A percentile compares a stretch with the other conserved stretches of the same genome.
Evolutionary conservation across 345 rosid species (phyloP).

Genomic region (Moringa oleifera): DNA sequence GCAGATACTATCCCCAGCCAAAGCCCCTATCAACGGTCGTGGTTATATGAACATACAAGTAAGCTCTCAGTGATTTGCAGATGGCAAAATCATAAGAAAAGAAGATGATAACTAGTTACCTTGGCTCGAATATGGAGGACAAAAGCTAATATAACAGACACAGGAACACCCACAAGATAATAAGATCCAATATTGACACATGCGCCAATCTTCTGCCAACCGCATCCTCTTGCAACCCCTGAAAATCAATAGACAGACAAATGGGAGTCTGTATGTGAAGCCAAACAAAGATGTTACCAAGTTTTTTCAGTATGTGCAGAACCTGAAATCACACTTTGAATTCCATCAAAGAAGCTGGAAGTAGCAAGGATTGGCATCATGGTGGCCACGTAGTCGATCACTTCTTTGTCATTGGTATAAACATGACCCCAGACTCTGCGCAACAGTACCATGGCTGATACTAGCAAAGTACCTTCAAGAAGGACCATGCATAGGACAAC

Average conservation of each 20-base stretch:
- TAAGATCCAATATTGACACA: slow-evolving; percentile 39
- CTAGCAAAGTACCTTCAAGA: slow-evolving; percentile 12
- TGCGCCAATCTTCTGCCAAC: slow-evolving; percentile 50
- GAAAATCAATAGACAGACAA: too few relatives aligned
- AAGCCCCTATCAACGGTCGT: too few relatives aligned
- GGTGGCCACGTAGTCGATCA: slow-evolving; percentile 27
- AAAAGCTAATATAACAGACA: slow-evolving; percentile 32
- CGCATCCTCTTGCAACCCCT: slow-evolving; percentile 56
- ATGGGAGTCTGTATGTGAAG: too few relatives aligned
- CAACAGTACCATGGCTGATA: slow-evolving; percentile 1
- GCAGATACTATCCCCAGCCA: slow-evolving; percentile 50
- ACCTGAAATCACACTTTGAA: slow-evolving; percentile 49
- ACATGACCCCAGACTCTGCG: slow-evolving; percentile 12
- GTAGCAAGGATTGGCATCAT: slow-evolving; percentile 31
- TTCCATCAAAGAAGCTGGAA: slow-evolving; percentile 33
- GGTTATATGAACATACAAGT: too few relatives aligned
- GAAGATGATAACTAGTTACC: too few relatives aligned
- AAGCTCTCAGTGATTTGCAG: too few relatives aligned
- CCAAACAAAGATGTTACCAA: too few relatives aligned
- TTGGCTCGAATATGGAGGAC: slow-evolving; percentile 27
- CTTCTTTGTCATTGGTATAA: slow-evolving; percentile 30
- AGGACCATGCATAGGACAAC: slow-evolving; percentile 10
- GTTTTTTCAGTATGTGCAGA: too few relatives aligned
- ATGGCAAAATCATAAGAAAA: too few relatives aligned
- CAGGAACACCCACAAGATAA: slow-evolving; percentile 43